Evolutionary conservation across 2,329 filamentous ascomycete species (phyloP).

Genomic region (Fusarium sp.): DNA sequence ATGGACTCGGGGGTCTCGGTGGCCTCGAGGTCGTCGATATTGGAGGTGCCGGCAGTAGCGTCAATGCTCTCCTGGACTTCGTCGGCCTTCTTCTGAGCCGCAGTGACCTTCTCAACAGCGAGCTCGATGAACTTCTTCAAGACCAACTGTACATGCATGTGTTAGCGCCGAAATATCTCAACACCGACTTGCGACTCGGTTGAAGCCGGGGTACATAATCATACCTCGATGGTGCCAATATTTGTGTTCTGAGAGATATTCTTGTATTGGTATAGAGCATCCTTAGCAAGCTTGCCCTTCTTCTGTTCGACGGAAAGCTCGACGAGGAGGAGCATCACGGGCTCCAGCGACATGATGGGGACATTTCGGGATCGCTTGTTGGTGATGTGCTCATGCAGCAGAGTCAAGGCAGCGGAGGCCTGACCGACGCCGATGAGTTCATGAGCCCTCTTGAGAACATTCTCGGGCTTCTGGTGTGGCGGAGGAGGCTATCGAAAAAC

Average conservation of each 20-base stretch:
- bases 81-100: slow-evolving; percentile 95
- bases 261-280: slow-evolving; percentile 99
- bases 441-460: slow-evolving; percentile 97
- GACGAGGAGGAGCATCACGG: slow-evolving; percentile 97
- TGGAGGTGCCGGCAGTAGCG: slow-evolving; percentile 71
- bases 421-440: slow-evolving; percentile 99
- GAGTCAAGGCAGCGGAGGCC: slow-evolving; percentile 88
- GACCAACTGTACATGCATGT: slow-evolving; percentile 71
- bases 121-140: slow-evolving; percentile 98
- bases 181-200: slow-evolving; percentile 1
- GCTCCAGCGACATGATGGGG: slow-evolving; percentile 94
- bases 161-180: slow-evolving; percentile 36
- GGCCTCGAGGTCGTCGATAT: slow-evolving; percentile 94
- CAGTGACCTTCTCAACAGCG: slow-evolving; percentile 94
- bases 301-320: slow-evolving; percentile 96
- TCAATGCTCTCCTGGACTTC: slow-evolving; percentile 92
- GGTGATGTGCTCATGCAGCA: slow-evolving; percentile 99
- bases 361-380: slow-evolving; percentile 98
- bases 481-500: slow-evolving; percentile 79
- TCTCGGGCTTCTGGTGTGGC: slow-evolving; percentile 97
- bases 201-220: slow-evolving; percentile 32
- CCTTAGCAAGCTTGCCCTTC: slow-evolving; percentile 98
- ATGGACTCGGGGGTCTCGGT: slow-evolving; percentile 98
- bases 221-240: slow-evolving; percentile 94
- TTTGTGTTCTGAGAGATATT: slow-evolving; percentile 99